These are phyloP conservation scores for Paramecium biaurelia DNA, from an alignment of 73 alveolate genomes.

Conservation along the genomic window DNA sequence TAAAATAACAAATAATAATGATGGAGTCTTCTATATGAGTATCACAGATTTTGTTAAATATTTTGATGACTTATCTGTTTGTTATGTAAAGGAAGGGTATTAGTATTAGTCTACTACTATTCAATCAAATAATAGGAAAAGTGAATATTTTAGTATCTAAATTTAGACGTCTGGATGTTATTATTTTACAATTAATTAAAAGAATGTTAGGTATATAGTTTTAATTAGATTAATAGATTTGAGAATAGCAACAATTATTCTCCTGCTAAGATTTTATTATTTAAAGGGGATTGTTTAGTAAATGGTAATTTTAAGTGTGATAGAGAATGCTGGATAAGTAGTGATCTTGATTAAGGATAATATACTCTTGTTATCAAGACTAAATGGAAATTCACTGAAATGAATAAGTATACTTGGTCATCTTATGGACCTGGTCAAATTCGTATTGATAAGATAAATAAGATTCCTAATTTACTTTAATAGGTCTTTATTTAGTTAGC, in stretches of 20 bases:
- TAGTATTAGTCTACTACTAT: neutral
- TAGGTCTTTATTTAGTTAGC: neutral
- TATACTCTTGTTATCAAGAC: neutral
- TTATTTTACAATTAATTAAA: neutral
- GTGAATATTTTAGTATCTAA: neutral
- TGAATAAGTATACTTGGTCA: neutral
- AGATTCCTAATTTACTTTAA: neutral
- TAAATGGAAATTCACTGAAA: neutral
- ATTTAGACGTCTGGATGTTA: neutral
- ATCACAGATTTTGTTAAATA: neutral
- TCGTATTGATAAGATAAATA: neutral
- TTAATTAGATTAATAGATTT: neutral
- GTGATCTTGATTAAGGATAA: neutral
- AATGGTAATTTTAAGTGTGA: neutral
- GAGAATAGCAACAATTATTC: neutral
- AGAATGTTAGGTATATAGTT: neutral
- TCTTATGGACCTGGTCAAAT: neutral
- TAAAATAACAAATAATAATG: neutral
- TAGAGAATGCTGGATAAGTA: neutral
- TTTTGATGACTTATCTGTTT: neutral
- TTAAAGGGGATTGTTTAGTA: neutral
- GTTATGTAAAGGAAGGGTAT: constrained; percentile 21
- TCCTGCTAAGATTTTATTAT: neutral
- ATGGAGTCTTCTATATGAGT: constrained; percentile 16
- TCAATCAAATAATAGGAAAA: neutral